phyloP scores from a whole-genome alignment of 192 early-diverging fungal genomes.

The Backusella liffmaniae region DNA sequence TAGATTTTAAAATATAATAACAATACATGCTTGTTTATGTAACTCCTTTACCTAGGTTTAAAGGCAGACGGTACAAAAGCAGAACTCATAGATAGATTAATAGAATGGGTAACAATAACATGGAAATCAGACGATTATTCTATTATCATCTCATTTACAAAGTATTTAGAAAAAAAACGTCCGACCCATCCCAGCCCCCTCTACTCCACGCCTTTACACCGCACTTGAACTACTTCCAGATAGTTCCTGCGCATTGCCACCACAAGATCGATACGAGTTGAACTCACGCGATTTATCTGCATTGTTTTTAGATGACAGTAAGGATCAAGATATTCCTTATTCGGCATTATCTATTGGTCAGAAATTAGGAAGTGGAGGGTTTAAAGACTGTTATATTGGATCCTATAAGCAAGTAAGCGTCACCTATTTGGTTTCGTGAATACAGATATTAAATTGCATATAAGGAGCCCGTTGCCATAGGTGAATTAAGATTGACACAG shows the following conservation, averaged over 20 bases:
- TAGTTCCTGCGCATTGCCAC: constrained; percentile 29
- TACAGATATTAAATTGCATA: neutral
- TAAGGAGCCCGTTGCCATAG: constrained; percentile 67
- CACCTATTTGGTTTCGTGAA: neutral
- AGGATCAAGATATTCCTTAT: constrained; percentile 59
- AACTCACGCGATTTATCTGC: constrained; percentile 43
- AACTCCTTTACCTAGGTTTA: constrained; percentile 20
- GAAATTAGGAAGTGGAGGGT: constrained; percentile 73
- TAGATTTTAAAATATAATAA: neutral
- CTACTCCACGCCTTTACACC: constrained; percentile 60
- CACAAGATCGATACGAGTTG: constrained; percentile 23
- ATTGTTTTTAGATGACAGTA: constrained; percentile 40
- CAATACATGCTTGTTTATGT: neutral
- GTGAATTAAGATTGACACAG: constrained; percentile 63
- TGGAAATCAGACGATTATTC: neutral
- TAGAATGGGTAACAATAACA: constrained; percentile 53
- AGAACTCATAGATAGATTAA: constrained; percentile 53
- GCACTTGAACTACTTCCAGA: constrained; percentile 33
- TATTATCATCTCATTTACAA: neutral
- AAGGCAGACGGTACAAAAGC: constrained; percentile 63
- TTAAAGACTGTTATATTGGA: constrained; percentile 69
- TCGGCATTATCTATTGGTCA: constrained; percentile 56
- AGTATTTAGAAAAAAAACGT: constrained; percentile 56
- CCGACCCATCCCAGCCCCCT: constrained; percentile 63
- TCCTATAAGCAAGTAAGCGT: neutral